Base-by-base conservation (phyloP, 2,329 filamentous ascomycete genomes). In the Colletotrichum euphorbiae region DNA sequence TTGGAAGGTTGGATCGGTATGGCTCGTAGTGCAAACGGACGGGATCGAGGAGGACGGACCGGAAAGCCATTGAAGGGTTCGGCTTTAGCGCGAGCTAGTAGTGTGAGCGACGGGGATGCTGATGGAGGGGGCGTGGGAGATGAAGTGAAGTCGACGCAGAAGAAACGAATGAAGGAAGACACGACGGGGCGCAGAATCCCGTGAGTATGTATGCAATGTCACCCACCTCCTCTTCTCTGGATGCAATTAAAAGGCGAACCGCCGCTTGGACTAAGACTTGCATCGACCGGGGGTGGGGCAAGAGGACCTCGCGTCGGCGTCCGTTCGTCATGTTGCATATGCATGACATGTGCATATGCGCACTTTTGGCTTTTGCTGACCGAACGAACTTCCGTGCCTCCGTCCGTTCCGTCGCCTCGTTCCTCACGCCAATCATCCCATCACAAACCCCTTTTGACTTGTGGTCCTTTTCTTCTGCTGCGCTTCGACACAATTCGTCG, bases 331-430 rank as follows among this genome's bases (percentile, higher is more conserved):
- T 52, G 9, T 33, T 67, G 38, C 59, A 63, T 67, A 64, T 64
- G 61, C 40, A 65, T 68, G 52, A 54, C 65, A 68, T 52, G 9
- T 64, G 65, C 65, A 67, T 64, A 67, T 67, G 52, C 51, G 13
- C 40, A 19, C 5, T n/a, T 38, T 40, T 11, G 33, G 21, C 48
- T 12, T 36, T 36, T 12, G 12, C 33, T 36, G 33, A 36, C 7
- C 33, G 3, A 8, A 36, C 3, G 3, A 28, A 15, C 36, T 38
- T 15, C 12, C 12, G 36, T 38, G 36, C 11, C 36, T 38, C 36
- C 56, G 31, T 46, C 42, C 36, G 59, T 59, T 33, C 58, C 46
- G n/a, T 57, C 31, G 59, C 36, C 45, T 52, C 65, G 45, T 64
- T 52, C 13, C 19, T 54, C 45, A 17, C 43, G 36, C 64, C 64